These are phyloP conservation scores for Blastocladiella emersonii DNA, from an alignment of 371 early-diverging fungal genomes.

Conservation along the genomic window DNA sequence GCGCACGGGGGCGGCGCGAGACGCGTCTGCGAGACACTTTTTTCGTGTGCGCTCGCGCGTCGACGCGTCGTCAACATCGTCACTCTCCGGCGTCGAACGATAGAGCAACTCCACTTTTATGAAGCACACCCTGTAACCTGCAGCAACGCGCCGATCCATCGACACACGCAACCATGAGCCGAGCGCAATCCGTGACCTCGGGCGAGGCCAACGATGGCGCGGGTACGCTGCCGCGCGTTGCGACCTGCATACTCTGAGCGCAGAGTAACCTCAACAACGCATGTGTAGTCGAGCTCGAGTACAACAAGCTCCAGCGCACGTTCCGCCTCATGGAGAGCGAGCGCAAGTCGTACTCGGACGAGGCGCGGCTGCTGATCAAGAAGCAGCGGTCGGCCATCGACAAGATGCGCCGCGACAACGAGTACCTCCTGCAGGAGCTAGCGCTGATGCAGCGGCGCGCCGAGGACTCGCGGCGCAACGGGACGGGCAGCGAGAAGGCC, in stretches of 20 bases:
- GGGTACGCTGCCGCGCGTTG: not conserved
- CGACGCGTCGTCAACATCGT: too few species aligned
- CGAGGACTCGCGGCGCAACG: conserved; percentile 24
- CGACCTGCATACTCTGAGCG: too few species aligned
- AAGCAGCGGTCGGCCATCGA: conserved; percentile 37
- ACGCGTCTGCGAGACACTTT: too few species aligned
- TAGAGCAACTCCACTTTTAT: too few species aligned
- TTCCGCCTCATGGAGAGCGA: conserved; percentile 47
- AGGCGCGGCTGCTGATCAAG: conserved; percentile 27
- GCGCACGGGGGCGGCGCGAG: too few species aligned
- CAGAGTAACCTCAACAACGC: too few species aligned
- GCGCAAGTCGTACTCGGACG: conserved; percentile 39
- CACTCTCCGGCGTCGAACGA: too few species aligned
- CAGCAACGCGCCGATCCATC: too few species aligned
- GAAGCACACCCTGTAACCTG: too few species aligned
- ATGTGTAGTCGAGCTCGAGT: conserved; percentile 32
- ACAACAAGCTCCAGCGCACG: conserved; percentile 37
- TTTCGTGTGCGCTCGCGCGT: too few species aligned
- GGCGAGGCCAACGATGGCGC: not conserved
- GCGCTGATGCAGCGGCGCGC: conserved; percentile 23
- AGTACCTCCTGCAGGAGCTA: conserved; percentile 28
- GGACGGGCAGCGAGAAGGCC: conserved; percentile 29
- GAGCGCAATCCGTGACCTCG: not conserved
- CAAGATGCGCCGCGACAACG: conserved; percentile 31
- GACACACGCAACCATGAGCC: conserved; percentile 3